These are phyloP conservation scores for Strobilomyces dryophilus DNA, from an alignment of 768 basidiomycete genomes.

Conservation along the genomic window DNA sequence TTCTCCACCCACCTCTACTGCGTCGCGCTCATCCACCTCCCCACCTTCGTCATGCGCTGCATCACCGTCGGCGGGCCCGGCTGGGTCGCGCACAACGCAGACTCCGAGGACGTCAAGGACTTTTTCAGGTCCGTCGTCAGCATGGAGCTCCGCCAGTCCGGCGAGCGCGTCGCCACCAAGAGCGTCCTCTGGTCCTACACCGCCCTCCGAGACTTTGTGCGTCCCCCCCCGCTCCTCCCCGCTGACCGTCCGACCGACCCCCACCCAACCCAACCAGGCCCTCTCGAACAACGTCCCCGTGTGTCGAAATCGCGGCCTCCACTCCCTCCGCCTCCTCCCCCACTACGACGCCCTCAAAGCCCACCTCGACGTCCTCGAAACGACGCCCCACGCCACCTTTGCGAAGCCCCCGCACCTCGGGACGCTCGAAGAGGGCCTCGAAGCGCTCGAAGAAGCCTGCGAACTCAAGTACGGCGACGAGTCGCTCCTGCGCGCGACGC, in stretches of 20 bases:
- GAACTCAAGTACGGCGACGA: slow-evolving; percentile 48
- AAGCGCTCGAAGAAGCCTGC: slow-evolving; percentile 63
- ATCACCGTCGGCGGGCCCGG: slow-evolving; percentile 56
- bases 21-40: slow-evolving; percentile 61
- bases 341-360: slow-evolving; percentile 54
- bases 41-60: slow-evolving; percentile 64
- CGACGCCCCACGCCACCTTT: slow-evolving; percentile 52
- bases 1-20: slow-evolving; percentile 68
- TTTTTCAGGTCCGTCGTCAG: slow-evolving; percentile 65
- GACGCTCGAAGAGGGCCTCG: slow-evolving; percentile 52
- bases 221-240: slow-evolving; percentile 16
- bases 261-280: slow-evolving; percentile 40
- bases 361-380: slow-evolving; percentile 59
- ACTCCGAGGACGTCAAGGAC: slow-evolving; percentile 68
- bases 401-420: slow-evolving; percentile 65
- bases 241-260: slow-evolving; percentile 1
- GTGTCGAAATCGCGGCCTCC: slow-evolving; percentile 61
- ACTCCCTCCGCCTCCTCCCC: slow-evolving; percentile 62
- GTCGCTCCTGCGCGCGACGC: slow-evolving; percentile 28
- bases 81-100: slow-evolving; percentile 66
- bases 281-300: slow-evolving; percentile 66
- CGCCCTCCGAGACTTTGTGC: slow-evolving; percentile 68
- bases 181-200: slow-evolving; percentile 80
- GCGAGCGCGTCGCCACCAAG: slow-evolving; percentile 75
- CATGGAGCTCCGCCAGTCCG: slow-evolving; percentile 77